Percentiles rank a stretch among this genome's conserved stretches.
Conservation (phyloP, 768 basidiomycete genomes). For the Lactarius indigo region DNA sequence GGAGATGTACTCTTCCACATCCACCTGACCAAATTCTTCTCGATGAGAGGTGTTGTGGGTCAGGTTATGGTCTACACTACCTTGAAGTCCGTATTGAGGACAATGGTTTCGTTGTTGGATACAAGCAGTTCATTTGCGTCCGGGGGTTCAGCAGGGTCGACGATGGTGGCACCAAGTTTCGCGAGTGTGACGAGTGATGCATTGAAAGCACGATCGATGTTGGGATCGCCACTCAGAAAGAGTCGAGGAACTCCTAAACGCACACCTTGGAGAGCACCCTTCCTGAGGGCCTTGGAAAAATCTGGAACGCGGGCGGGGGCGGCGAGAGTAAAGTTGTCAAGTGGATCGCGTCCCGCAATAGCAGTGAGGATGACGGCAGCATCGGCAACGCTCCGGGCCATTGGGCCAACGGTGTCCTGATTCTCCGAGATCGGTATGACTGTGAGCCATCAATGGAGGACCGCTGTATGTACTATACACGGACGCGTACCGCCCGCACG, state of each 20-base stretch:
- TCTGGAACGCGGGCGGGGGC: slow-evolving; percentile 52
- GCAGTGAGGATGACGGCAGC: slow-evolving; percentile 50
- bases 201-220: slow-evolving; percentile 38
- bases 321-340: slow-evolving; percentile 40
- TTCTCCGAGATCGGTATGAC: slow-evolving; percentile 50
- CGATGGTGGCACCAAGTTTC: slow-evolving; percentile 45
- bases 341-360: slow-evolving; percentile 44
- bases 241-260: slow-evolving; percentile 45
- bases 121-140: slow-evolving; percentile 47
- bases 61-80: slow-evolving; percentile 29
- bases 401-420: slow-evolving; percentile 60
- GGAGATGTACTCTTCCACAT: slow-evolving; percentile 48
- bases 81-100: slow-evolving; percentile 57
- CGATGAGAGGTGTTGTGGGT: background rate
- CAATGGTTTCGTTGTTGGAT: slow-evolving; percentile 49
- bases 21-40: slow-evolving; percentile 36
- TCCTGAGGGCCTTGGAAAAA: slow-evolving; percentile 50
- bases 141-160: slow-evolving; percentile 63
- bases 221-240: slow-evolving; percentile 30
- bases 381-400: slow-evolving; percentile 51
- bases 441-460: slow-evolving; percentile 24
- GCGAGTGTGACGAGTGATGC: slow-evolving; percentile 38
- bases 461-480: slow-evolving; percentile 3
- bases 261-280: slow-evolving; percentile 43
- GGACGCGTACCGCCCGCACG: slow-evolving; percentile 47